Evolutionary conservation across 139 green algal species (phyloP), one percentile per base, ranked within the genome.

Genomic region (Picochlorum sp.): DNA sequence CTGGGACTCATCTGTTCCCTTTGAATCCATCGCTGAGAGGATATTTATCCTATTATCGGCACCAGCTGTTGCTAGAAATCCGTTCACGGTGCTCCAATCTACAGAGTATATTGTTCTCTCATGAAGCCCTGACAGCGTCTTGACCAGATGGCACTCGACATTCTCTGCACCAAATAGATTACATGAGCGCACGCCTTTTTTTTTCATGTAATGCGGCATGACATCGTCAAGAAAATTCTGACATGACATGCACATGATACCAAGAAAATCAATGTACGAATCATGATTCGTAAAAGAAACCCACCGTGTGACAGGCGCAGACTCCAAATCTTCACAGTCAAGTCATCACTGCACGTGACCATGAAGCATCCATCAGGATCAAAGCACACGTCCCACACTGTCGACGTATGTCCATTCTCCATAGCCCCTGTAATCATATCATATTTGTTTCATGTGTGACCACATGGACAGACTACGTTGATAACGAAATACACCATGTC

Each of bases 331-430:
- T 75, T 78, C 10, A 96, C 44, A 1, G 78, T 94, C 11, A 45
- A 37, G 74, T 97, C 90, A 52, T 92, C 90, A 65, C 86, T 91
- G 75, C 79, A 89, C 2, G 90, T 91, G 9, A 80, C 89, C 79
- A 96, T 85, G 18, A 69, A 71, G 18, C 45, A 23, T 6, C 91
- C 90, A 2, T 41, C 30, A 1, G 56, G 18, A 37, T 85, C 73
- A 68, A 96, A 96, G 2, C 69, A 63, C 8, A 92, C 60, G 3
- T 68, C 80, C 90, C 90, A 96, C 6, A 96, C 89, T 49, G 89
- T 96, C 0, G 85, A 95, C 3, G 23, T 72, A 68, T 96, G 89
- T 3, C 88, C 34, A 41, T 41, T 41, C 34, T 41, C 89, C 21
- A 75, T 54, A 3, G 71, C 45, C 1, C 68, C 54, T 2, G 52